These are phyloP conservation scores for Alternaria tenuissima DNA, from an alignment of 2,329 filamentous ascomycete species.

Conservation along the genomic window DNA sequence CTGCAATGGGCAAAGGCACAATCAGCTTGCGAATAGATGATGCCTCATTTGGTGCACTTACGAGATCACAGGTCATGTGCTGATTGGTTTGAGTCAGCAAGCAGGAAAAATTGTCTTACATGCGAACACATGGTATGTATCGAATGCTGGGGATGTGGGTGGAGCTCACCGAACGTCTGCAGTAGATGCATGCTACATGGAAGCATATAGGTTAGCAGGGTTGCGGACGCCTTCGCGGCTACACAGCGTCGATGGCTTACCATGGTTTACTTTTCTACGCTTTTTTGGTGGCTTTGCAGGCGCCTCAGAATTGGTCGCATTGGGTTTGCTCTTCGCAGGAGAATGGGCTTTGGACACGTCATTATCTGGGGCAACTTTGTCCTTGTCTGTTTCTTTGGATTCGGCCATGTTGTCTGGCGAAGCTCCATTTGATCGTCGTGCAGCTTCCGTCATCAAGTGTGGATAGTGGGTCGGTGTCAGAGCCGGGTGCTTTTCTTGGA, in stretches of 20 bases:
- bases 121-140: slow-evolving; percentile 31
- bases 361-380: slow-evolving; percentile 36
- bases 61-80: slow-evolving; percentile 65
- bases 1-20: slow-evolving; percentile 58
- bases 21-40: slow-evolving; percentile 44
- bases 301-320: slow-evolving; percentile 41
- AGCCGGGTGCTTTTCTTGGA: slow-evolving; percentile 39
- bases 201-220: slow-evolving; percentile 39
- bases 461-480: slow-evolving; percentile 40
- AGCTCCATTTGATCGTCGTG: slow-evolving; percentile 49
- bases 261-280: slow-evolving; percentile 64
- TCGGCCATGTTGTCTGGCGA: slow-evolving; percentile 45
- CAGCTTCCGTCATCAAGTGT: slow-evolving; percentile 51
- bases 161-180: slow-evolving; percentile 59
- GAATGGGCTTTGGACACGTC: slow-evolving; percentile 39
- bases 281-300: slow-evolving; percentile 55
- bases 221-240: slow-evolving; percentile 28
- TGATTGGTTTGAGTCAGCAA: slow-evolving; percentile 48
- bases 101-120: slow-evolving; percentile 27
- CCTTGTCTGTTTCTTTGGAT: slow-evolving; percentile 40
- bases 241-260: slow-evolving; percentile 44
- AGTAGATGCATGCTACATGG: slow-evolving; percentile 60
- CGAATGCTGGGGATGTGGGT: slow-evolving; percentile 31
- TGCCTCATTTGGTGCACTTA: slow-evolving; percentile 37
- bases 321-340: slow-evolving; percentile 39